These are phyloP conservation scores for Talaromyces sp. DNA, from an alignment of 2,329 filamentous ascomycete species.

Conservation along the genomic window DNA sequence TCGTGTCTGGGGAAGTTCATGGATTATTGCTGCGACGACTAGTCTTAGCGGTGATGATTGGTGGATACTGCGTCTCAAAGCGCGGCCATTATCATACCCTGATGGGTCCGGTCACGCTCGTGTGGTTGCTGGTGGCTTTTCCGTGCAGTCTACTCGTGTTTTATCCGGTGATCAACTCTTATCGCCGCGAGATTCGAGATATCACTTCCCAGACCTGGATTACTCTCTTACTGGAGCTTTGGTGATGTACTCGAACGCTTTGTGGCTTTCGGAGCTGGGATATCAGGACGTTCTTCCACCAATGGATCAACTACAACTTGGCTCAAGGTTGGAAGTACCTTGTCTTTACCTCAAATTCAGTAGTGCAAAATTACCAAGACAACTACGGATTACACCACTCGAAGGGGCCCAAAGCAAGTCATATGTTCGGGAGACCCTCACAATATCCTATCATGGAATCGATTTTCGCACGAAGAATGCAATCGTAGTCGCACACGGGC, in stretches of 20 bases:
- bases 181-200: slow-evolving; percentile 20
- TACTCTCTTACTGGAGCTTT: slow-evolving; percentile 37
- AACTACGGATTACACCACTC: slow-evolving; percentile 30
- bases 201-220: slow-evolving; percentile 32
- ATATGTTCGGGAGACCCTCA: slow-evolving; percentile 34
- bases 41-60: slow-evolving; percentile 71
- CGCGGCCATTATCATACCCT: slow-evolving; percentile 20
- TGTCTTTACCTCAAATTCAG: slow-evolving; percentile 36
- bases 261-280: slow-evolving; percentile 31
- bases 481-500: slow-evolving; percentile 37
- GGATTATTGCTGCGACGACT: slow-evolving; percentile 69
- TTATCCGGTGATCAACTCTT: slow-evolving; percentile 29
- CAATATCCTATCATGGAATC: slow-evolving; percentile 38
- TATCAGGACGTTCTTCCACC: slow-evolving; percentile 28
- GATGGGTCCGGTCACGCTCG: slow-evolving; percentile 16
- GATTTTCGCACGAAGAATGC: slow-evolving; percentile 31
- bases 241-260: slow-evolving; percentile 37
- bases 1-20: slow-evolving; percentile 66
- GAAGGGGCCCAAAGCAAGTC: slow-evolving; percentile 25
- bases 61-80: slow-evolving; percentile 60
- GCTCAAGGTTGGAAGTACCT: slow-evolving; percentile 31
- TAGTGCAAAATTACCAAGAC: slow-evolving; percentile 27
- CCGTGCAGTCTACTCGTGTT: slow-evolving; percentile 27
- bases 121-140: slow-evolving; percentile 16
- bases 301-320: slow-evolving; percentile 30